A percentile compares a stretch with the other conserved stretches of the same genome.
These are phyloP conservation scores for Sideroxylon spinosum DNA, from an alignment of 179 eudicot species.

Conservation along the genomic window DNA sequence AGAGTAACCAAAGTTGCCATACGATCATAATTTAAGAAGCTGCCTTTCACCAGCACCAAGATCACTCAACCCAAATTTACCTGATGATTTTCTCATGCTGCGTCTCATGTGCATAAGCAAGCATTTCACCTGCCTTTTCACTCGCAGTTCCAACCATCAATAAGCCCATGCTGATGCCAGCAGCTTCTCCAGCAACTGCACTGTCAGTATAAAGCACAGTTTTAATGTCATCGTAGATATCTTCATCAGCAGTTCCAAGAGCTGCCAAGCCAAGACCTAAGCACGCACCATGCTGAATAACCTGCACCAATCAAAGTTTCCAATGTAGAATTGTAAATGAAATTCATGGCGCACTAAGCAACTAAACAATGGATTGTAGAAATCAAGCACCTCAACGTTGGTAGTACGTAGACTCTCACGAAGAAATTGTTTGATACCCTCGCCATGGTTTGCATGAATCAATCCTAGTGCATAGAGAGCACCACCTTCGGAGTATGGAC, in stretches of 20 bases:
- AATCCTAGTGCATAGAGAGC: conserved; percentile 95
- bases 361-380: not conserved
- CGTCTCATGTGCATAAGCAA: conserved; percentile 94
- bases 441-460: conserved; percentile 98
- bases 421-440: conserved; percentile 91
- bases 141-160: conserved; percentile 95
- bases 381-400: conserved; percentile 69
- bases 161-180: conserved; percentile 89
- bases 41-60: not conserved
- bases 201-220: conserved; percentile 85
- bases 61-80: conserved; percentile 30
- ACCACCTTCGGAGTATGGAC: conserved; percentile 99
- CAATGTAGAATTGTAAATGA: too few species aligned
- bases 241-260: conserved; percentile 95
- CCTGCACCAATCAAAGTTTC: conserved; percentile 49
- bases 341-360: conserved; percentile 1
- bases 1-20: not conserved
- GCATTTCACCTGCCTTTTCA: conserved; percentile 96
- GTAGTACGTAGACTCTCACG: conserved; percentile 86
- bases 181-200: conserved; percentile 99
- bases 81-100: conserved; percentile 98
- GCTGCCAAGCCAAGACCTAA: conserved; percentile 94
- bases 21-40: not conserved
- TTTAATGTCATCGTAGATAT: conserved; percentile 79
- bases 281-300: conserved; percentile 97